Base-by-base conservation (phyloP, 148 eudicot genomes). In the Limonium bicolor region DNA sequence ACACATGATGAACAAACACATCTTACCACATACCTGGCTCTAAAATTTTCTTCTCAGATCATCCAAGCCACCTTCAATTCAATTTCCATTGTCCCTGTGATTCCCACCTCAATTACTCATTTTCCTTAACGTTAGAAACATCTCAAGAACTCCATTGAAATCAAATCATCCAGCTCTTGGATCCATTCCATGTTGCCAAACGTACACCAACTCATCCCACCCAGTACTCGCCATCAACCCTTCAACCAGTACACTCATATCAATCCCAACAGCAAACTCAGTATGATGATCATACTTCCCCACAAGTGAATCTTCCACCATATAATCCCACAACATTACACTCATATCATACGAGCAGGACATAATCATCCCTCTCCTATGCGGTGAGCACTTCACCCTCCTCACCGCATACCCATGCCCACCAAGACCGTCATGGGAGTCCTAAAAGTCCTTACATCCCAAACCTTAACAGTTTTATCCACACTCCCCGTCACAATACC, bases 171-270 rank as follows among this genome's bases (percentile, higher is more conserved):
- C n/a, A n/a, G 94, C 96, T 59, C 90, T 67, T 0, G 96, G 94
- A 48, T 88, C 96, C 2, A 75, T 88, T 4, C 96, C 96, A 35
- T 88, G 86, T 38, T 71, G 90, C 94, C 96, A 88, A 39, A 88
- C 94, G 45, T 83, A 88, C 18, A 77, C 96, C 49, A 69, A 55
- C 74, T 88, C 96, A 25, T 88, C 96, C 96, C 96, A 88, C n/a
- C 96, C 96, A 2, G 94, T 83, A 58, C 94, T 83, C 0, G 96
- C 96, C 51, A 88, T 53, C 43, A 88, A 65, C 50, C 96, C 96
- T 43, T 88, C 96, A 18, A 88, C 96, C 15, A 88, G 86, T 18
- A 88, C 96, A 64, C 96, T 83, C 94, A 88, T 83, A 58, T 88
- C 96, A 39, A 88, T 79, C 27, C 96, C 96, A 48, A 83, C 96